phyloP scores from a whole-genome alignment of 2,329 filamentous ascomycete genomes.

The Zymoseptoria brevis region DNA sequence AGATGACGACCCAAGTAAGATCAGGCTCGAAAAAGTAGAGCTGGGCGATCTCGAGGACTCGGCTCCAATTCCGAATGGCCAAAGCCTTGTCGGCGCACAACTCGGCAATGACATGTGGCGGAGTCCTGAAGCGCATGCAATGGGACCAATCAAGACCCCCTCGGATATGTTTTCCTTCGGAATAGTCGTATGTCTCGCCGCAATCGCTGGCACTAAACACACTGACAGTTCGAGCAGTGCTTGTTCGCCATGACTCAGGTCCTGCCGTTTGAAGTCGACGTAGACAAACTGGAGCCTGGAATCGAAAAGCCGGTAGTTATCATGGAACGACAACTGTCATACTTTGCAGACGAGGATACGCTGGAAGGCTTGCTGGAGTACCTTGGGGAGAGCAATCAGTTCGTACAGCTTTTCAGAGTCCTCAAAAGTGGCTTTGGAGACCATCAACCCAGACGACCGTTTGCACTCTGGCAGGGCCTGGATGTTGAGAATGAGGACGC shows the following conservation, averaged over 20 bases:
- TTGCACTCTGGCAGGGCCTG: conserved; percentile 1
- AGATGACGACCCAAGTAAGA: conserved; percentile 8
- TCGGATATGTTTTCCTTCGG: conserved; percentile 28
- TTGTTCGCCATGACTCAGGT: neutral
- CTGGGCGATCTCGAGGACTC: conserved; percentile 29
- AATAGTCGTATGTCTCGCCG: conserved; percentile 10
- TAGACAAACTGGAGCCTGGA: conserved; percentile 29
- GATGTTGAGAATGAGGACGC: conserved; percentile 15
- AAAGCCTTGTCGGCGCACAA: conserved; percentile 25
- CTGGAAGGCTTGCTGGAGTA: conserved; percentile 28
- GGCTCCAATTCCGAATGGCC: conserved; percentile 28
- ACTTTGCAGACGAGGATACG: conserved; percentile 23
- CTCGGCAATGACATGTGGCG: conserved; percentile 29
- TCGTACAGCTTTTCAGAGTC: conserved; percentile 32
- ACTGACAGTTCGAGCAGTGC: neutral
- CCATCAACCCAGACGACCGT: conserved; percentile 37
- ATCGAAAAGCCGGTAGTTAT: conserved; percentile 34
- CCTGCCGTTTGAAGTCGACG: conserved; percentile 15
- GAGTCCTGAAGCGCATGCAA: conserved; percentile 26
- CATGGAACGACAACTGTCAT: conserved; percentile 27
- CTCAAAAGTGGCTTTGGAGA: conserved; percentile 34
- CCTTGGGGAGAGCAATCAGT: conserved; percentile 33
- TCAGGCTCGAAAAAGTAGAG: conserved; percentile 18
- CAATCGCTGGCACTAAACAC: neutral
- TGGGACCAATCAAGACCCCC: conserved; percentile 24